Conservation (phyloP, 257 asterid genomes). For the Nicotiana sylvestris region DNA sequence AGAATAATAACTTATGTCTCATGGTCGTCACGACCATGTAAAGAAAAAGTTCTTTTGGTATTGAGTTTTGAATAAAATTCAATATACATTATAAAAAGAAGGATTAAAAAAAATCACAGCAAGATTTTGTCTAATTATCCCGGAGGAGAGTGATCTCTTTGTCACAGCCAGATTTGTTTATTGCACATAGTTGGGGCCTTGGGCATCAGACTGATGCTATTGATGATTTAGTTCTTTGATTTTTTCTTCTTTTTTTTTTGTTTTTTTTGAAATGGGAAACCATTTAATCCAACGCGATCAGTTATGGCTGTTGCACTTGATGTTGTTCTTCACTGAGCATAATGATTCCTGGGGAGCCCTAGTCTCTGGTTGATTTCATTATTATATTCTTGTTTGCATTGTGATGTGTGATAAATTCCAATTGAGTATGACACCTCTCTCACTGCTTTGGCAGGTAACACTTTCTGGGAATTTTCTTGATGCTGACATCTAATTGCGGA, state of each 20-base stretch:
- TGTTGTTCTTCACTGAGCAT: not conserved
- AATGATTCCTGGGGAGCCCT: not conserved
- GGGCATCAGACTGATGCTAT: not conserved
- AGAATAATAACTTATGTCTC: not conserved
- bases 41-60: not conserved
- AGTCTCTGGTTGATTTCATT: not conserved
- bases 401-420: not conserved
- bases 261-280: not conserved
- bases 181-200: not conserved
- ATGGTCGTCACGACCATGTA: not conserved
- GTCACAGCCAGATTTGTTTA: not conserved
- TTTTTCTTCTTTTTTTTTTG: not conserved
- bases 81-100: too few relatives aligned
- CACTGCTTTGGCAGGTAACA: slow-evolving; percentile 49
- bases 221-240: not conserved
- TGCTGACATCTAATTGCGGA: slow-evolving; percentile 48
- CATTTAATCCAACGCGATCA: not conserved
- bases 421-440: not conserved
- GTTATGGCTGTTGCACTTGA: not conserved
- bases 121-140: not conserved
- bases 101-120: not conserved
- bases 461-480: slow-evolving; percentile 65
- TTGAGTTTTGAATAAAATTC: too few relatives aligned
- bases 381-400: not conserved
- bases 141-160: too few relatives aligned